phyloP scores from a whole-genome alignment of 192 early-diverging fungal species.

The Allomyces arbusculus region DNA sequence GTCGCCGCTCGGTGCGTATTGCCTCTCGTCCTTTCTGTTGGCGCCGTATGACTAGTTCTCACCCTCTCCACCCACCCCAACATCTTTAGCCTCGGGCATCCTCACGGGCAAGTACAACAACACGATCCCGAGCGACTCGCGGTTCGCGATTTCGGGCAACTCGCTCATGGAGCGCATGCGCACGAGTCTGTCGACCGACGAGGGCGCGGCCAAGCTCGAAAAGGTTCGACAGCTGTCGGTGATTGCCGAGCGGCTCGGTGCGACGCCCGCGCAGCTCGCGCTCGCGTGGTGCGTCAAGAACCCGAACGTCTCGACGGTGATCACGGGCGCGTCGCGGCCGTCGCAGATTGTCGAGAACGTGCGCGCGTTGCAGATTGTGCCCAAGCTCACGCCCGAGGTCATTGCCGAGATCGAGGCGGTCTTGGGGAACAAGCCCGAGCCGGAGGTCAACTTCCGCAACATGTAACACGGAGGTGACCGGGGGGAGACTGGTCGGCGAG shows the following conservation, averaged over 20 bases:
- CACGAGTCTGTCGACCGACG: slow-evolving; percentile 26
- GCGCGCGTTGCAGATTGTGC: slow-evolving; percentile 29
- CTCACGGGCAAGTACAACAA: slow-evolving; percentile 55
- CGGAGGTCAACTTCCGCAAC: slow-evolving; percentile 26
- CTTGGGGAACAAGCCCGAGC: slow-evolving; percentile 45
- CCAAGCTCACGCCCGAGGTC: slow-evolving; percentile 43
- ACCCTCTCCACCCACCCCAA: background rate
- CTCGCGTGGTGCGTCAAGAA: slow-evolving; percentile 59
- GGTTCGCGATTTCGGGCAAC: slow-evolving; percentile 38
- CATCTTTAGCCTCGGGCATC: background rate
- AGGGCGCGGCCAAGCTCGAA: slow-evolving; percentile 44
- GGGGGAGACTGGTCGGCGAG: background rate
- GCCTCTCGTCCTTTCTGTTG: background rate
- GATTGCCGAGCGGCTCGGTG: slow-evolving; percentile 35
- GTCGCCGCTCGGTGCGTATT: slow-evolving; percentile 51
- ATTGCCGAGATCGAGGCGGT: slow-evolving; percentile 46
- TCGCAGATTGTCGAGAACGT: slow-evolving; percentile 57
- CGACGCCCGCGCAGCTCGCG: slow-evolving; percentile 44
- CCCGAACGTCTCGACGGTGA: slow-evolving; percentile 30
- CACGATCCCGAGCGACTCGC: slow-evolving; percentile 41
- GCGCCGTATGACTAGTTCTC: background rate
- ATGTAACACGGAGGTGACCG: slow-evolving; percentile 15
- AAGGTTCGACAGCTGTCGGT: slow-evolving; percentile 33
- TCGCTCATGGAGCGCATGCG: slow-evolving; percentile 34
- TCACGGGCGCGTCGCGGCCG: slow-evolving; percentile 43